Evolutionary conservation across 371 early-diverging fungal species (phyloP), one percentile per base, ranked within the genome.

Genomic region (Zychaea mexicana): DNA sequence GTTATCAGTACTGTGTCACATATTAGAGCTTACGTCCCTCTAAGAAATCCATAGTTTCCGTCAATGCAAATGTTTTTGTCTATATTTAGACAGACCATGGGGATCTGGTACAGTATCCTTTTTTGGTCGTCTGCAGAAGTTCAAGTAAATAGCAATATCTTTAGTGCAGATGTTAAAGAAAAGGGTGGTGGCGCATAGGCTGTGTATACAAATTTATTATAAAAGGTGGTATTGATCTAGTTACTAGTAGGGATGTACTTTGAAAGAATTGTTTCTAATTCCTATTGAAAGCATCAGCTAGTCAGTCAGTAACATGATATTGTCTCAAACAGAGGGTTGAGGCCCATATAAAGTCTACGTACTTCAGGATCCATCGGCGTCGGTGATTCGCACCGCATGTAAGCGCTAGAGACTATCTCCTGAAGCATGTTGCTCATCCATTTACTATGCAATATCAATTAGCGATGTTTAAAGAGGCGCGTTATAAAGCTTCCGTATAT

Each of bases 401-500:
- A 85, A 1, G 83, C 84, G 49, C 80, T 81, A n/a, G 86, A 78
- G 26, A 84, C 65, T 3, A 86, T 72, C 54, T 89, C 89, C 42
- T 86, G 88, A 6, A 87, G 49, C 57, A 87, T 67, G 4, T 79
- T 78, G 38, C 74, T 76, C 79, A 87, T 72, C 72, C 84, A 69
- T 55, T 70, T 68, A 47, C 62, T 39, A 26, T 22, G 6, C 6
- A 3, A 21, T 22, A 10, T 22, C 8, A 47, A 21, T 13, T 17
- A 42, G n/a, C 42, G 42, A 17, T 42, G n/a, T 13, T 36, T 36
- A 36, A 42, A 7, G n/a, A 42, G n/a, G 15, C 13, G 42, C 36
- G 17, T 53, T 8, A 42, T 10, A 39, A 59, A 36, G 30, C 19
- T n/a, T 39, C 24, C 17, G 10, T 10, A 15, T 36, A 36, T 36